These are phyloP conservation scores for Amylocarpus encephaloides DNA, from an alignment of 2,329 filamentous ascomycete genomes.

Conservation along the genomic window DNA sequence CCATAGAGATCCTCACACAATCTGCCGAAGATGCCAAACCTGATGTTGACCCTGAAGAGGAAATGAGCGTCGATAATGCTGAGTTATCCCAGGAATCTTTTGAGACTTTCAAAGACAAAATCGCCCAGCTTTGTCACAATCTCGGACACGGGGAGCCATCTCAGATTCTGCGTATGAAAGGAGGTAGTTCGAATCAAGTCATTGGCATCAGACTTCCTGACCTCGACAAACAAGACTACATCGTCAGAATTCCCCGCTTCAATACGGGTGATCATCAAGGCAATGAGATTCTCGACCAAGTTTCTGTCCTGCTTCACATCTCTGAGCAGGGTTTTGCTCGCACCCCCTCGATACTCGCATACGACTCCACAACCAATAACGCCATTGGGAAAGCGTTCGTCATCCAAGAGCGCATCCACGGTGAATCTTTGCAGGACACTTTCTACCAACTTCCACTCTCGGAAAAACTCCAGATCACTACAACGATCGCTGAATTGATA, in stretches of 20 bases:
- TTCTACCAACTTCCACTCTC: slow-evolving; percentile 9
- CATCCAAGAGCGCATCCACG: slow-evolving; percentile 14
- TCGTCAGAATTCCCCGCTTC: slow-evolving; percentile 16
- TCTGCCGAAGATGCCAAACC: background rate
- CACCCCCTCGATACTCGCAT: slow-evolving; percentile 9
- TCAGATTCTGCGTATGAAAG: slow-evolving; percentile 13
- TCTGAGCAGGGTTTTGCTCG: slow-evolving; percentile 1
- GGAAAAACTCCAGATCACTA: slow-evolving; percentile 16
- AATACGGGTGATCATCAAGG: background rate
- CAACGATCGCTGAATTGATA: slow-evolving; percentile 7
- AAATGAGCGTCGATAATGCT: background rate
- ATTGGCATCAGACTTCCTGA: slow-evolving; percentile 11
- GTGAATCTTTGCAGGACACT: background rate
- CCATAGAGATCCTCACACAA: too few species aligned
- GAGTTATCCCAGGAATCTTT: slow-evolving; percentile 11
- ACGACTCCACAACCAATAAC: slow-evolving; percentile 16
- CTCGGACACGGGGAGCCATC: slow-evolving; percentile 14
- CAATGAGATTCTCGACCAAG: slow-evolving; percentile 13
- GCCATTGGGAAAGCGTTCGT: slow-evolving; percentile 11
- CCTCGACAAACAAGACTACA: background rate
- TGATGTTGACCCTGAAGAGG: background rate
- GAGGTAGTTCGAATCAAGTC: slow-evolving; percentile 18
- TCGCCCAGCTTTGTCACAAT: slow-evolving; percentile 15
- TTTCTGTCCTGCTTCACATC: slow-evolving; percentile 9
- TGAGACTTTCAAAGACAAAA: slow-evolving; percentile 11